Evolutionary conservation across 345 rosid species (phyloP).

Genomic region (Aethionema arabicum): DNA sequence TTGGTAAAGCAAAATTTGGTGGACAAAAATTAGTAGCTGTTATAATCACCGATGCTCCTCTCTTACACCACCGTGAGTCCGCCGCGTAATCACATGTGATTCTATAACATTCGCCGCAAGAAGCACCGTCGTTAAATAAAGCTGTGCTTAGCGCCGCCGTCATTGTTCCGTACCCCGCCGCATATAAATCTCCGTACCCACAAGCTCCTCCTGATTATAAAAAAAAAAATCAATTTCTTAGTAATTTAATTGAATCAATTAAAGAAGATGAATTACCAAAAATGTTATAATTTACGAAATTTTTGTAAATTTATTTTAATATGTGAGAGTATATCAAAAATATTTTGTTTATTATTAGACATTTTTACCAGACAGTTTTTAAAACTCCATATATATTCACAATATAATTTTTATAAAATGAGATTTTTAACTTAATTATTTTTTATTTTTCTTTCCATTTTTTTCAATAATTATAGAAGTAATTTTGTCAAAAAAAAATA

Average conservation of each 20-base stretch:
- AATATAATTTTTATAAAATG: too few species aligned
- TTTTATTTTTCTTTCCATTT: too few species aligned
- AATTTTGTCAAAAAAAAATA: too few species aligned
- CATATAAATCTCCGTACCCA: slow-evolving; percentile 69
- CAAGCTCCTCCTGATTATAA: slow-evolving; percentile 76
- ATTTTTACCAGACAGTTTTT: too few species aligned
- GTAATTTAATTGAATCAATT: not conserved
- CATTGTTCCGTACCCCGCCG: slow-evolving; percentile 63
- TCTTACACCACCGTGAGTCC: slow-evolving; percentile 65
- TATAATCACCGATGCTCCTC: slow-evolving; percentile 54
- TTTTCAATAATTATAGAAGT: too few species aligned
- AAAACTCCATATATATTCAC: too few species aligned
- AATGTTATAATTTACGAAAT: too few species aligned
- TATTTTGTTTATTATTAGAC: too few species aligned
- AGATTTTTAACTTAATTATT: too few species aligned
- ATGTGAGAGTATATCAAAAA: too few species aligned
- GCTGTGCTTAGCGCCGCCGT: slow-evolving; percentile 83
- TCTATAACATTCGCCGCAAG: slow-evolving; percentile 70
- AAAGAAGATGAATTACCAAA: too few species aligned
- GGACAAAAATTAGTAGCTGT: slow-evolving; percentile 86
- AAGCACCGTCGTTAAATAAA: slow-evolving; percentile 63
- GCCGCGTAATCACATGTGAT: slow-evolving; percentile 57
- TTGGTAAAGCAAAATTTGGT: slow-evolving; percentile 67
- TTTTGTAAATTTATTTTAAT: too few species aligned
- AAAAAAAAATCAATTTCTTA: not conserved